These are phyloP conservation scores for Stephania yunnanensis DNA, from an alignment of 164 flowering plant genomes.

Conservation along the genomic window DNA sequence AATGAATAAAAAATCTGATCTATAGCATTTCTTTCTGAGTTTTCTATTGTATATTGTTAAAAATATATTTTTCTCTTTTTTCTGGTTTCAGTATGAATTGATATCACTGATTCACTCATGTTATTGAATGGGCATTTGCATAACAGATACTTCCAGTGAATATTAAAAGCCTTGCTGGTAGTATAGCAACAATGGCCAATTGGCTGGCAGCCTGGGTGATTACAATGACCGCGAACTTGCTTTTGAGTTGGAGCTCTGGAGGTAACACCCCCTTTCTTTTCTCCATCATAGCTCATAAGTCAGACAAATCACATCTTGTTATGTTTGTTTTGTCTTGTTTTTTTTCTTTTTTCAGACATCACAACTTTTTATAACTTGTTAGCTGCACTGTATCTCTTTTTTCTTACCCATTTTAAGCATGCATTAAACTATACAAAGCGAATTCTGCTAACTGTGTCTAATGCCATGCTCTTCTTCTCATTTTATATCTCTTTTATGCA, in stretches of 20 bases:
- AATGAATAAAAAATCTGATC: no score
- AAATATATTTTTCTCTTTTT: neutral
- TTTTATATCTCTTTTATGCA: neutral
- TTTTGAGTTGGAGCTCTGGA: slow-evolving; percentile 57
- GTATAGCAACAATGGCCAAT: slow-evolving; percentile 62
- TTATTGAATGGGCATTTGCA: neutral
- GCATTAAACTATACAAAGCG: no score
- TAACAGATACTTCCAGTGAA: slow-evolving; percentile 81
- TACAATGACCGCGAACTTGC: slow-evolving; percentile 62
- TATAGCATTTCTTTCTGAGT: neutral
- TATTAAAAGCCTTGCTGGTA: slow-evolving; percentile 89
- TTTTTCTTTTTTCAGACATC: no score
- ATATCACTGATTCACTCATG: neutral
- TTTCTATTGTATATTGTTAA: neutral
- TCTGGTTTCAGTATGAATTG: neutral
- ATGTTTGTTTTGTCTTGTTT: no score
- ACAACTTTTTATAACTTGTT: no score
- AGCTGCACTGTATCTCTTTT: neutral
- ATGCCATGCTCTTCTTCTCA: no score
- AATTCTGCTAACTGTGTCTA: no score
- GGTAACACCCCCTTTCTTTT: slow-evolving; percentile 22
- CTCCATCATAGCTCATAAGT: no score
- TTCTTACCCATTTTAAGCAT: neutral
- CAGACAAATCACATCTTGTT: no score
- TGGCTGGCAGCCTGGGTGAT: slow-evolving; percentile 50